Base-by-base conservation (phyloP, 768 basidiomycete species). In the Boletus edulis region DNA sequence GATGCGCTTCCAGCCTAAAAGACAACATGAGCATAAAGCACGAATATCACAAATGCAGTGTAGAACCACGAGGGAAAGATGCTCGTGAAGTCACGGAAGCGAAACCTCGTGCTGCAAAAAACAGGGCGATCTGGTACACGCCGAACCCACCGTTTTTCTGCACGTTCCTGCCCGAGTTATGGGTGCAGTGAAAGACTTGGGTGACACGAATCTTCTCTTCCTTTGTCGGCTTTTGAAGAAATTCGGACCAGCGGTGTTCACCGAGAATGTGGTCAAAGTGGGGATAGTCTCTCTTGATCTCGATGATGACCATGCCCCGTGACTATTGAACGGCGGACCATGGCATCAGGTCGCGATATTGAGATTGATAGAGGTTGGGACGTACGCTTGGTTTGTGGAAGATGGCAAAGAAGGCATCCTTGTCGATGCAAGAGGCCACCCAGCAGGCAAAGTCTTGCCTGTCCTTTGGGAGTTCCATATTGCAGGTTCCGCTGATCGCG, bases 1-100 rank as follows among this genome's bases (percentile, higher is more conserved):
- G 18, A 79, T 69, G 12, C 76, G 72, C 60, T 79, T 81, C 78
- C 78, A 80, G 8, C 78, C 78, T 80, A 39, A 13, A 49, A 32
- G 24, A 24, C 14, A 13, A 5, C 2, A 41, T 57, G 27, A 57
- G 42, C 8, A 8, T 13, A 14, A 46, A 27, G n/a, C 17, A 24
- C 12, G 13, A 34, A 60, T 10, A 31, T 38, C 4, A 45, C 18
- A 13, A 52, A 47, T 49, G 46, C 20, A 10, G 24, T 41, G 52
- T n/a, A 34, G 13, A 34, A 34, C 34, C 34, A 34, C 12, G 42
- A 27, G 27, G 27, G 27, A 29, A 29, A 29, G 27, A 29, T 24
- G 24, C 15, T 14, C 31, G 27, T 37, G 22, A 39, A 27, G 53
- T 1, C 20, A 41, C 10, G 47, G 32, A 50, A 52, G 34, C 24